Base-by-base conservation (phyloP, 2,329 filamentous ascomycete genomes). In the Coniella vitis region DNA sequence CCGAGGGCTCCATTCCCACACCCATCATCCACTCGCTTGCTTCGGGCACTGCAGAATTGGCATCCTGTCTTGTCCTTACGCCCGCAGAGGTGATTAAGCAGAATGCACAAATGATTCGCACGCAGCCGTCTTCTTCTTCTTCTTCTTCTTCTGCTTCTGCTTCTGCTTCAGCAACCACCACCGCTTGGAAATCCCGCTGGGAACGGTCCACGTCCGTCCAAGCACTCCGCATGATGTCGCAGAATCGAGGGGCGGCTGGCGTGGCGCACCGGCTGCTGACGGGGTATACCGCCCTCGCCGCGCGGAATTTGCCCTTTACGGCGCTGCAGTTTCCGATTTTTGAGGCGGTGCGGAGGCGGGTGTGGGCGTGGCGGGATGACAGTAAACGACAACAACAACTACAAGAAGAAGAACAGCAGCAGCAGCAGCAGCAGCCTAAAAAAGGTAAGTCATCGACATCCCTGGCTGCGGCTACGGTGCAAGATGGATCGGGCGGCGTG, bases 71-170 rank as follows among this genome's bases (percentile, higher is more conserved):
- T 17, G 87, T 95, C 53, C 78, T 95, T 32, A 91, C 90, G 0
- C 90, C 90, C 0, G 88, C 89, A 13, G 90, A 95, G 64, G 87
- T 95, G 7, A 79, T 95, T 55, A 95, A 96, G 69, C 90, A 95
- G 63, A 95, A 95, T 65, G 89, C 90, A 0, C 90, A 95, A 65
- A 90, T 95, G 77, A 72, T 93, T 1, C 71, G 60, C 29, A 60
- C 46, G n/a, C 19, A 56, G 51, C 14, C 45, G 5, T 10, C 25
- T 29, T 29, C 25, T 5, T 29, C 25, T 5, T 10, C 25, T 5
- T 29, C 25, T 29, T 29, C 25, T 29, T 5, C 25, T 29, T 5
- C 25, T 29, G 25, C 5, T 29, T 10, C 5, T 29, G 25, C 5
- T 10, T 5, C 5, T 29, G 25, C 5, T 29, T n/a, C 31, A 36